Evolutionary conservation across 2,329 filamentous ascomycete genomes (phyloP).

Genomic region (Eutypa lata): DNA sequence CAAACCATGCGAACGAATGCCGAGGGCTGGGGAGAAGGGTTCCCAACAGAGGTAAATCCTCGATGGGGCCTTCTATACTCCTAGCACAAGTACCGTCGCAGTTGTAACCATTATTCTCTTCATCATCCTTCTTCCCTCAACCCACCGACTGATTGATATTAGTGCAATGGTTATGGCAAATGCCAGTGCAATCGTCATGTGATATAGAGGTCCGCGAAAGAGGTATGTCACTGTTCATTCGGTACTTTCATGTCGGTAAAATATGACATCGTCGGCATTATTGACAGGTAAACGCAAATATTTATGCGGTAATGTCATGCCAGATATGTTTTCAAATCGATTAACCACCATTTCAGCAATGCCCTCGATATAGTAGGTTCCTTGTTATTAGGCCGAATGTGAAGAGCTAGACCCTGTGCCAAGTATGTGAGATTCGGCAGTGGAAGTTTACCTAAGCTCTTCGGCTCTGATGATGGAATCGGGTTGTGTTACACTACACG

Average conservation of each 20-base stretch:
- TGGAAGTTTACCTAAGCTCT: no score
- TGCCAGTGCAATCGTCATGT: neutral
- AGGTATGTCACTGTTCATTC: neutral
- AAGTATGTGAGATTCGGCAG: neutral
- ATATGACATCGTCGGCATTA: neutral
- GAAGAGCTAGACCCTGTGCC: neutral
- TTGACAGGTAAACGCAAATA: neutral
- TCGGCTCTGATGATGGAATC: neutral
- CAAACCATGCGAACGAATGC: neutral
- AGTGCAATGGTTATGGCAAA: neutral
- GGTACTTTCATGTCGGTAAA: neutral
- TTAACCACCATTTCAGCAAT: neutral
- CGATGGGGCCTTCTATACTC: neutral
- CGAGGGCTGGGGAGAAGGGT: neutral
- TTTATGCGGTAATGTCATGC: neutral
- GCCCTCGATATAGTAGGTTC: neutral
- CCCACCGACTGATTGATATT: neutral
- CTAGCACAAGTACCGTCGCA: neutral
- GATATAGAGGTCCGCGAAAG: neutral
- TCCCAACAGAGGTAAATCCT: neutral
- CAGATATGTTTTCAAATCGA: neutral
- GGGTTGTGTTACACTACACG: slow-evolving; percentile 52
- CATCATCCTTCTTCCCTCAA: neutral
- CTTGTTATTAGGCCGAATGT: neutral
- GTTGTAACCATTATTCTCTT: neutral